Conservation (phyloP, 1,284 basidiomycete species). For the Pyrrhoderma noxium region DNA sequence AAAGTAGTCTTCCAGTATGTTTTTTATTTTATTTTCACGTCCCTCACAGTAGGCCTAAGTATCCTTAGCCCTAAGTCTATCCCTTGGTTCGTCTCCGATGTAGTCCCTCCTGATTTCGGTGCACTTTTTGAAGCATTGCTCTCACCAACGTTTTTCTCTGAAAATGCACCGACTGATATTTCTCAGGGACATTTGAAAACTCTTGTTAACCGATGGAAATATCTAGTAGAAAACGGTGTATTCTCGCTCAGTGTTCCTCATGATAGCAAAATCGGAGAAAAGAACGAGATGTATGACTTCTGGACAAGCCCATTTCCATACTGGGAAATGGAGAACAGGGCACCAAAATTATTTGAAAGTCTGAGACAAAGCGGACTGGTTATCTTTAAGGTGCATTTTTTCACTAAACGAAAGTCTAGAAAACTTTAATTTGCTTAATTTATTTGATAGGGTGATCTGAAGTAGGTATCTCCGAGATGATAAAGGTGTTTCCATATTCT, state of each 20-base stretch:
- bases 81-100: constrained; percentile 93
- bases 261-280: constrained; percentile 56
- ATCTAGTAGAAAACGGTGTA: constrained; percentile 59
- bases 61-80: constrained; percentile 71
- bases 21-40: neutral
- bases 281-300: constrained; percentile 47
- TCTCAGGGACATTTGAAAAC: constrained; percentile 39
- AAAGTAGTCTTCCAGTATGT: constrained; percentile 86
- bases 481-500: too few relatives aligned
- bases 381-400: constrained; percentile 72
- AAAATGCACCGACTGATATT: constrained; percentile 23
- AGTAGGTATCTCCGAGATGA: too few relatives aligned
- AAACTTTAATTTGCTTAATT: neutral
- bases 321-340: constrained; percentile 66
- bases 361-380: constrained; percentile 71
- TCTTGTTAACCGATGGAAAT: constrained; percentile 70
- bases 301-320: constrained; percentile 85
- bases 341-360: constrained; percentile 50
- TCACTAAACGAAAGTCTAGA: neutral
- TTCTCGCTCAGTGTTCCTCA: constrained; percentile 72
- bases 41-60: constrained; percentile 8
- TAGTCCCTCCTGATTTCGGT: constrained; percentile 73
- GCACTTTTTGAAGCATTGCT: constrained; percentile 44
- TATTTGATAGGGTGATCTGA: constrained; percentile 72
- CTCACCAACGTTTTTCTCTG: constrained; percentile 53